These are phyloP conservation scores for Raddia guianensis DNA, from an alignment of 176 grass and related monocot genomes.

Conservation along the genomic window DNA sequence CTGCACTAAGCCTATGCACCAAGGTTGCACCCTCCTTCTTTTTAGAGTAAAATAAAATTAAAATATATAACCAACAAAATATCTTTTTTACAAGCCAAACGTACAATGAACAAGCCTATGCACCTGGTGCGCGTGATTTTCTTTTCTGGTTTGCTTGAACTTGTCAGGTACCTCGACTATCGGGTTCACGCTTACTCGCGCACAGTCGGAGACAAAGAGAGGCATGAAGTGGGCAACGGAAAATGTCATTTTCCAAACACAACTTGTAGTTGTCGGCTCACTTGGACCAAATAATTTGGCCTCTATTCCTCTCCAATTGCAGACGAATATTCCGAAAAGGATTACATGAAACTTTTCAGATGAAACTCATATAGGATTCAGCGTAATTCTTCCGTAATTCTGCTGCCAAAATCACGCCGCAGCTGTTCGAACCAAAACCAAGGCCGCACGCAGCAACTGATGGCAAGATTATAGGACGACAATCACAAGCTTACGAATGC, in stretches of 20 bases:
- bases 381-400: no score
- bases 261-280: constrained; percentile 22
- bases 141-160: background rate
- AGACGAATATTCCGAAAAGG: background rate
- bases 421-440: no score
- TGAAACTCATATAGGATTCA: background rate
- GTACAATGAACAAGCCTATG: background rate
- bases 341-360: background rate
- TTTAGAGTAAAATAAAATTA: no score
- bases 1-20: background rate
- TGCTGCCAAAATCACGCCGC: no score
- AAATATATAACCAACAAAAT: no score
- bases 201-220: background rate
- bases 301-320: background rate
- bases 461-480: background rate
- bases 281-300: constrained; percentile 1
- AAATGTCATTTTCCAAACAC: background rate
- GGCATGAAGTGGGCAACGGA: constrained; percentile 12
- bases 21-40: no score
- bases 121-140: background rate
- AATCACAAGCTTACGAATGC: background rate
- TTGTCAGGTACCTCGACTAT: no score
- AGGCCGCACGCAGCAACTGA: no score
- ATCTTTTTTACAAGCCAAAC: no score
- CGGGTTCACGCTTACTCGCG: background rate